Percentiles rank a stretch among this genome's conserved stretches.
Evolutionary conservation across 495 filamentous ascomycete genomes (phyloP).

Genomic region (Terfezia claveryi): DNA sequence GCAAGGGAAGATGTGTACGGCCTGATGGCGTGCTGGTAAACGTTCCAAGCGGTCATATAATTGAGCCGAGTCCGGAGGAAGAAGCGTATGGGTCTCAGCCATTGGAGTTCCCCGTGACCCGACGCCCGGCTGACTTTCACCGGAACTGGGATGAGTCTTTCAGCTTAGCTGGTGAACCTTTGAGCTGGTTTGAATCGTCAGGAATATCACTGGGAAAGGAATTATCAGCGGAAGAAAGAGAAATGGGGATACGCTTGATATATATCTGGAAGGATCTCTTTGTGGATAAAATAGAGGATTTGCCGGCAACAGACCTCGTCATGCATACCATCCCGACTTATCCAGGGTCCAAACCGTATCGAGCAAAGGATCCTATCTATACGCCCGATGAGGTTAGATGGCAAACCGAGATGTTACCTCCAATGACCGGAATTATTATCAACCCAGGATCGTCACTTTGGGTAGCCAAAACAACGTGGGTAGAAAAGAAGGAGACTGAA

Average conservation of each 20-base stretch:
- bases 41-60: too few species aligned
- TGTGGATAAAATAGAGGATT: not conserved
- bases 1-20: too few species aligned
- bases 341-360: not conserved
- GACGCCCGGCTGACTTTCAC: not conserved
- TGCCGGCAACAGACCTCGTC: not conserved
- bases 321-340: not conserved
- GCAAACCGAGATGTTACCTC: not conserved
- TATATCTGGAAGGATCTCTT: not conserved
- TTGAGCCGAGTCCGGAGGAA: too few species aligned
- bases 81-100: not conserved
- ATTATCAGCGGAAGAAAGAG: not conserved
- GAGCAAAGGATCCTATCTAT: not conserved
- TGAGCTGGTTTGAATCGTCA: not conserved
- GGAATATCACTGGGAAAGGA: not conserved
- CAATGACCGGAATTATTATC: not conserved
- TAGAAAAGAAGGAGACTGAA: too few species aligned
- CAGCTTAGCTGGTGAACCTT: not conserved
- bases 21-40: too few species aligned
- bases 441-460: not conserved
- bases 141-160: not conserved
- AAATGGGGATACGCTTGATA: not conserved
- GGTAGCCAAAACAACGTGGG: not conserved
- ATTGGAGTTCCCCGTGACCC: not conserved
- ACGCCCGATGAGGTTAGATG: not conserved